Conservation (phyloP, 805 yeast genomes). For the Wickerhamiella parazyma region DNA sequence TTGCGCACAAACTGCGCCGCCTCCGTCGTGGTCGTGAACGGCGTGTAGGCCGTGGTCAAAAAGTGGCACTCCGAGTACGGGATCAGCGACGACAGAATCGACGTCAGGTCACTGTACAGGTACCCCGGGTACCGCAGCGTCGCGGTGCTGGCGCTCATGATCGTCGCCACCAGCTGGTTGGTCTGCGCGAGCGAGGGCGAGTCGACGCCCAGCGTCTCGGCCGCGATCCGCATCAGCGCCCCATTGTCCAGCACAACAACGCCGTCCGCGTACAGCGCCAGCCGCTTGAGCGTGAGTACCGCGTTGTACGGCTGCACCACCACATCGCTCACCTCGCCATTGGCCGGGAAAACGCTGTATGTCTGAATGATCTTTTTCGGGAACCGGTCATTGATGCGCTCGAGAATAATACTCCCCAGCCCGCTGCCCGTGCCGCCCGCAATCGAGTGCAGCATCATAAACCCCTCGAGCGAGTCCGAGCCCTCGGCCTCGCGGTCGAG, state of each 20-base stretch:
- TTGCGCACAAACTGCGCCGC: conserved; percentile 48
- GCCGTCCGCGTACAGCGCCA: conserved; percentile 75
- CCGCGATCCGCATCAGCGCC: conserved; percentile 62
- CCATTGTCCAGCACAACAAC: conserved; percentile 86
- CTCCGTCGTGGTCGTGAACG: conserved; percentile 53
- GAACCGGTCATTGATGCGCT: conserved; percentile 64
- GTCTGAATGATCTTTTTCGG: conserved; percentile 75
- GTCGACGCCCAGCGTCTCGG: conserved; percentile 40
- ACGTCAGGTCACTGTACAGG: conserved; percentile 73
- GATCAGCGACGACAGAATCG: conserved; percentile 65
- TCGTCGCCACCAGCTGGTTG: conserved; percentile 74
- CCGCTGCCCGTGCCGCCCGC: conserved; percentile 99
- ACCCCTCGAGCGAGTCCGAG: conserved; percentile 79
- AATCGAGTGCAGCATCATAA: conserved; percentile 82
- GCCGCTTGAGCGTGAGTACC: conserved; percentile 62
- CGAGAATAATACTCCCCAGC: conserved; percentile 70
- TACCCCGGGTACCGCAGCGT: conserved; percentile 85
- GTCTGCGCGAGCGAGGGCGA: conserved; percentile 63
- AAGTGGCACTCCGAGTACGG: conserved; percentile 81
- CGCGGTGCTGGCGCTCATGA: conserved; percentile 72
- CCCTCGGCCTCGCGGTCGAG: conserved; percentile 82
- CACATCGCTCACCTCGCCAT: conserved; percentile 78
- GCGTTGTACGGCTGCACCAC: conserved; percentile 97
- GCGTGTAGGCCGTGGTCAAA: conserved; percentile 57
- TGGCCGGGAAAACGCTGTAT: conserved; percentile 71